Conservation (phyloP, 257 asterid genomes). For the Solanum dulcamara region DNA sequence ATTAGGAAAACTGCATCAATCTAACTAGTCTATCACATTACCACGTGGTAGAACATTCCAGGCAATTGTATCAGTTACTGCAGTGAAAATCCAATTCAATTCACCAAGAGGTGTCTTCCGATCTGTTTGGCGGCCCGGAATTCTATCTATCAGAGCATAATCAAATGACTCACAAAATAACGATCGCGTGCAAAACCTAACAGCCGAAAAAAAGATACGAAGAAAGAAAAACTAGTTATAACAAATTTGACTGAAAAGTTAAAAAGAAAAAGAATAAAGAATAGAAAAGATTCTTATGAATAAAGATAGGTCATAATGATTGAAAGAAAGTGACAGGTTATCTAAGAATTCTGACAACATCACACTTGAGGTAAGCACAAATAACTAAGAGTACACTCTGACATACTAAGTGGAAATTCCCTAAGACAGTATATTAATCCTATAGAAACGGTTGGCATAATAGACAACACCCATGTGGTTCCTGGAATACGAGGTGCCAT, state of each 20-base stretch:
- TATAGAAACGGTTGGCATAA: background rate
- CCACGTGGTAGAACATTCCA: conserved; percentile 99
- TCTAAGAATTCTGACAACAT: background rate
- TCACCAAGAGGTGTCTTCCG: conserved; percentile 97
- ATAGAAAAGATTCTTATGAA: background rate
- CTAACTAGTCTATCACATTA: conserved; percentile 19
- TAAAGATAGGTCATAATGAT: background rate
- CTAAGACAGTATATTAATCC: background rate
- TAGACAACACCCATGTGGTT: background rate
- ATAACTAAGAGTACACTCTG: background rate
- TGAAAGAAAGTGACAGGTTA: background rate
- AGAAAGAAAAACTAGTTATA: background rate
- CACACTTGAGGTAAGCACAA: background rate
- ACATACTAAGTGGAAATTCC: background rate
- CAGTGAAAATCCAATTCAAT: conserved; percentile 98
- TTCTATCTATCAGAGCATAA: conserved; percentile 76
- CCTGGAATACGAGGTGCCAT: background rate
- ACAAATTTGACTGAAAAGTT: background rate
- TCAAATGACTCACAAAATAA: conserved; percentile 74
- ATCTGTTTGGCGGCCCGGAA: conserved; percentile 99
- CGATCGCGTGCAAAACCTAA: conserved; percentile 81
- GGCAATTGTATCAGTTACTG: conserved; percentile 96
- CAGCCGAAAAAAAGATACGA: background rate
- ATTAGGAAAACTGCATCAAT: background rate
- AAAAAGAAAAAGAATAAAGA: background rate